Evolutionary conservation across 2,329 filamentous ascomycete genomes (phyloP).

Genomic region (Pestalotiopsis sp.): DNA sequence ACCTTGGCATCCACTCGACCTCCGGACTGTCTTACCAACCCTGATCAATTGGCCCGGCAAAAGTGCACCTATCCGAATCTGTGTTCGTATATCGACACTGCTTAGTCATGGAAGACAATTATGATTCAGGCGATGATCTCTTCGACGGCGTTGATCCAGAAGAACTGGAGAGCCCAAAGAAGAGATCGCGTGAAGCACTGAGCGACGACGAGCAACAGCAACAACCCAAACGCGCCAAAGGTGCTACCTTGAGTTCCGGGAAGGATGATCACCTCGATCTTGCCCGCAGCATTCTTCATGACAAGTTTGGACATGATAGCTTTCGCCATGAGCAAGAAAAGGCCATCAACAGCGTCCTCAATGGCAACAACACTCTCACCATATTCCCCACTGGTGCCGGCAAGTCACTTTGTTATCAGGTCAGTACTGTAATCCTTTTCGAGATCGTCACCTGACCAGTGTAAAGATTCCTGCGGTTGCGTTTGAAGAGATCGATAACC

Average conservation of each 20-base stretch:
- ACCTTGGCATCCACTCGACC: not conserved
- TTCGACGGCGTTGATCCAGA: constrained; percentile 27
- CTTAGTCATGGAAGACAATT: constrained; percentile 27
- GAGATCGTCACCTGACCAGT: not conserved
- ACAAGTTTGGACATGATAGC: constrained; percentile 37
- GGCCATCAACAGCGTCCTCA: constrained; percentile 37
- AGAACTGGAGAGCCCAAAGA: constrained; percentile 16
- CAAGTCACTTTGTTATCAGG: constrained; percentile 52
- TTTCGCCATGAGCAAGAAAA: constrained; percentile 47
- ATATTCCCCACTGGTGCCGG: constrained; percentile 50
- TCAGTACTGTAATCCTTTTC: constrained; percentile 17
- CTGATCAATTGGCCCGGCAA: not conserved
- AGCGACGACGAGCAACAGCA: not conserved
- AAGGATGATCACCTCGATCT: constrained; percentile 15
- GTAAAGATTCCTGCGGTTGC: constrained; percentile 45
- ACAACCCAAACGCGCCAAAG: not conserved
- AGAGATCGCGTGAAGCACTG: not conserved
- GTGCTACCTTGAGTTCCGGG: not conserved
- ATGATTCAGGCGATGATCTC: constrained; percentile 34
- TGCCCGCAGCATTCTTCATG: constrained; percentile 30
- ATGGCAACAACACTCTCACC: constrained; percentile 41
- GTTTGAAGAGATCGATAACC: constrained; percentile 42
- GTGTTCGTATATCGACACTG: not conserved
- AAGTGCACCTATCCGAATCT: not conserved
- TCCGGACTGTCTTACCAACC: not conserved